phyloP scores from a whole-genome alignment of 2,329 filamentous ascomycete species.

The Neonectria hederae region DNA sequence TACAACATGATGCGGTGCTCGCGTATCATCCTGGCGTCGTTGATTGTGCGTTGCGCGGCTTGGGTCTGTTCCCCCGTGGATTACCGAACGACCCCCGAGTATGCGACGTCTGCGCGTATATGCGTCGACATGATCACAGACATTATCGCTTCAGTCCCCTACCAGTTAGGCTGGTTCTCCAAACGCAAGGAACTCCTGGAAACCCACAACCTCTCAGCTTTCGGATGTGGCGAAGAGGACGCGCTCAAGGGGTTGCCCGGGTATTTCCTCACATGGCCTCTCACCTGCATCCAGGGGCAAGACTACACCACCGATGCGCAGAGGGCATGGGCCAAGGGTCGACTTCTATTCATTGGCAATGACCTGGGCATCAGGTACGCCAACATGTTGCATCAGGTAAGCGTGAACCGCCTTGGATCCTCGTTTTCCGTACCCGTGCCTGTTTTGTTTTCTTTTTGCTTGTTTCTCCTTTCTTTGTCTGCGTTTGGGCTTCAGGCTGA shows the following conservation, averaged over 20 bases:
- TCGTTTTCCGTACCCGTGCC: neutral
- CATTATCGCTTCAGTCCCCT: slow-evolving; percentile 69
- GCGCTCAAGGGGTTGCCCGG: slow-evolving; percentile 64
- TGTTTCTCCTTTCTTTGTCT: neutral
- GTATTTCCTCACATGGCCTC: slow-evolving; percentile 68
- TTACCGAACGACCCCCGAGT: slow-evolving; percentile 70
- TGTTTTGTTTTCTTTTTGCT: slow-evolving; percentile 7
- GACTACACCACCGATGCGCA: slow-evolving; percentile 70
- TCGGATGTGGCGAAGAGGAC: slow-evolving; percentile 61
- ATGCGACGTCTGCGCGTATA: slow-evolving; percentile 62
- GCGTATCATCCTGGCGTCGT: slow-evolving; percentile 63
- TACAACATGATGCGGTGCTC: slow-evolving; percentile 66
- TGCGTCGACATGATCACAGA: slow-evolving; percentile 65
- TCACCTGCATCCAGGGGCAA: slow-evolving; percentile 62
- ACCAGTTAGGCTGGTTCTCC: slow-evolving; percentile 67
- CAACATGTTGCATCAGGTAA: slow-evolving; percentile 63
- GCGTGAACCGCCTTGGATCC: slow-evolving; percentile 34
- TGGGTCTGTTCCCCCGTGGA: slow-evolving; percentile 69
- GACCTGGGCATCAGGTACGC: slow-evolving; percentile 68
- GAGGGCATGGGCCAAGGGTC: slow-evolving; percentile 63
- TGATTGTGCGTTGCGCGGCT: slow-evolving; percentile 67
- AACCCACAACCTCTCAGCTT: slow-evolving; percentile 54
- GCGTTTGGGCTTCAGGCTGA: slow-evolving; percentile 22
- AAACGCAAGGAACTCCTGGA: slow-evolving; percentile 54
- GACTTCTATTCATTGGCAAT: slow-evolving; percentile 63